A percentile compares a stretch with the other conserved stretches of the same genome.
Conservation (phyloP, 169 alveolate species). For the Plasmodium sp. region DNA sequence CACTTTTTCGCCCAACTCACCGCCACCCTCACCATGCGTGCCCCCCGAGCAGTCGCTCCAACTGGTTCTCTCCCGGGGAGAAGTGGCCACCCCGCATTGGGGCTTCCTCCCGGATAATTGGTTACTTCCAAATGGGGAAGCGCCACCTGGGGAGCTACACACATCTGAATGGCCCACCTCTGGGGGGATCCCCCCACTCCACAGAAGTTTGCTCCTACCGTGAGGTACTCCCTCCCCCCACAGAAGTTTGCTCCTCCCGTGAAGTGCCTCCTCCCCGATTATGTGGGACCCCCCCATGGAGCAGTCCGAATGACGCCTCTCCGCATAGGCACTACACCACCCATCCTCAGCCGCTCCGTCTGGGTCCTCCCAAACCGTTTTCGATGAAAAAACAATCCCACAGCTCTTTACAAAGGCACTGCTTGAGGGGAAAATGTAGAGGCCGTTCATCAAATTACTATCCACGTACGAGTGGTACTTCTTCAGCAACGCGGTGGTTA, state of each 20-base stretch:
- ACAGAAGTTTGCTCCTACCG: background rate
- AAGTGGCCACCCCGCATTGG: background rate
- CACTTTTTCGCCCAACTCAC: background rate
- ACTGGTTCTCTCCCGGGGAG: background rate
- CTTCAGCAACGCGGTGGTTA: constrained; percentile 23
- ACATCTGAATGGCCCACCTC: background rate
- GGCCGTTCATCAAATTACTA: background rate
- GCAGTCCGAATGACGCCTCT: background rate
- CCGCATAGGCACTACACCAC: background rate
- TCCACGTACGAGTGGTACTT: constrained; percentile 18
- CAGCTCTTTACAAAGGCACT: constrained; percentile 18
- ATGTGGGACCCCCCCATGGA: background rate
- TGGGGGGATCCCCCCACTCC: background rate
- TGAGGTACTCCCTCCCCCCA: too few relatives aligned
- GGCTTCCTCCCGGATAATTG: background rate
- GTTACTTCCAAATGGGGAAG: background rate
- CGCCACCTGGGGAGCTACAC: background rate
- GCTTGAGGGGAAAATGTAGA: background rate
- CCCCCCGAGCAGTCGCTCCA: background rate
- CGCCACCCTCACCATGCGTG: background rate
- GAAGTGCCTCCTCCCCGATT: background rate
- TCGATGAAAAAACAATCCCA: constrained; percentile 41
- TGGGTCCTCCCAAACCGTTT: background rate
- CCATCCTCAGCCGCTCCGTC: background rate
- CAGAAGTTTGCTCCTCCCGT: background rate